phyloP scores from a whole-genome alignment of 441 rosid species.

The Gossypium gossypioides region DNA sequence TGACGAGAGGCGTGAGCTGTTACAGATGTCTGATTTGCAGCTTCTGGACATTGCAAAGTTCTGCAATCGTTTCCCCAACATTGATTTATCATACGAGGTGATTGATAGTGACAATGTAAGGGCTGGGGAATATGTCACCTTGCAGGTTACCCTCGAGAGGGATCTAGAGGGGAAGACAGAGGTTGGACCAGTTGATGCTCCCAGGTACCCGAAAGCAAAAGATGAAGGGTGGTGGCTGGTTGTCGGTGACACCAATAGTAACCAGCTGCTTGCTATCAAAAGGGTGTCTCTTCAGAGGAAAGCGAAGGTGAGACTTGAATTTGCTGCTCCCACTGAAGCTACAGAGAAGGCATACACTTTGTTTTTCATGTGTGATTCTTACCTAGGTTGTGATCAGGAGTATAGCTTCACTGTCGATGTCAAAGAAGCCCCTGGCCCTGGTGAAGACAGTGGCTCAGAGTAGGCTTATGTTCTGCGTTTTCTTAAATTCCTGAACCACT shows the following conservation, averaged over 20 bases:
- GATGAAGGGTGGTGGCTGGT: conserved; percentile 99
- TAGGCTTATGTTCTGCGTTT: not conserved
- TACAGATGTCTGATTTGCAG: conserved; percentile 57
- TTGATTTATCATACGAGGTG: conserved; percentile 66
- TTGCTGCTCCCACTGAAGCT: conserved; percentile 56
- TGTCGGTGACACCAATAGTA: conserved; percentile 70
- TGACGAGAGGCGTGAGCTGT: conserved; percentile 67
- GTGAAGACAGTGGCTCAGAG: conserved; percentile 32
- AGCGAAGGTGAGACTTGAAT: conserved; percentile 69
- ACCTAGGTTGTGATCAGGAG: conserved; percentile 85
- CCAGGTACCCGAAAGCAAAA: conserved; percentile 67
- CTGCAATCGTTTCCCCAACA: conserved; percentile 82
- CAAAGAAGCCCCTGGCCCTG: conserved; percentile 37
- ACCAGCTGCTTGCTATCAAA: conserved; percentile 81
- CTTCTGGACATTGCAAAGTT: conserved; percentile 72
- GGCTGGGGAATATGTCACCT: conserved; percentile 51
- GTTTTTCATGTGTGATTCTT: conserved; percentile 84
- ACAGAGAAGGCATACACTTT: conserved; percentile 56
- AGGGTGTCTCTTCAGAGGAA: conserved; percentile 73
- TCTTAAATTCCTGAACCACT: not conserved
- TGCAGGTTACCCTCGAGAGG: conserved; percentile 67
- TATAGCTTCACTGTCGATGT: conserved; percentile 56
- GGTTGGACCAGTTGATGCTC: conserved; percentile 70
- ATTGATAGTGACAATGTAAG: conserved; percentile 41
- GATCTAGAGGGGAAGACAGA: conserved; percentile 77